A percentile compares a stretch with the other conserved stretches of the same genome.
These are phyloP conservation scores for Heritiera littoralis DNA, from an alignment of 345 rosid genomes.

Conservation along the genomic window DNA sequence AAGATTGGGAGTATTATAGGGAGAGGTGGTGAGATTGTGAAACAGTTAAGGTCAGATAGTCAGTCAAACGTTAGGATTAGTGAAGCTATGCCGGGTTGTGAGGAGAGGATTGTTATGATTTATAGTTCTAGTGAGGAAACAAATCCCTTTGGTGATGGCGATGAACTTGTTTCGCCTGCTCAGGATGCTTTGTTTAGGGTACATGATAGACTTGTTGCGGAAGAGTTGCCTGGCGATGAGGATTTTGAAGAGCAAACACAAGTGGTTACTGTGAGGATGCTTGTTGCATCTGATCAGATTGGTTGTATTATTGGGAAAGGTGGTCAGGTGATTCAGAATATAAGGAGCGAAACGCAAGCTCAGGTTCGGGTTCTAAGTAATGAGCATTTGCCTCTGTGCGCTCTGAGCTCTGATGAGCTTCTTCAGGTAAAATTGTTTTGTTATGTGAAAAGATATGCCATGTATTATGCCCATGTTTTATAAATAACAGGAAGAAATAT, in stretches of 20 bases:
- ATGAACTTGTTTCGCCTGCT: slow-evolving; percentile 51
- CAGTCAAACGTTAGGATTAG: slow-evolving; percentile 55
- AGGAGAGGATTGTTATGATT: slow-evolving; percentile 62
- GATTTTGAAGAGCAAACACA: slow-evolving; percentile 39
- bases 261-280: slow-evolving; percentile 50
- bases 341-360: slow-evolving; percentile 55
- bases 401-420: slow-evolving; percentile 61
- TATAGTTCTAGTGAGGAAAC: slow-evolving; percentile 60
- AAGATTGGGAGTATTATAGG: slow-evolving; percentile 71
- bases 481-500: not conserved
- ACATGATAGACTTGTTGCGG: slow-evolving; percentile 51
- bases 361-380: slow-evolving; percentile 59
- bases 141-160: slow-evolving; percentile 47
- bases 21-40: slow-evolving; percentile 64
- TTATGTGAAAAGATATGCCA: not conserved
- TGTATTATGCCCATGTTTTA: not conserved
- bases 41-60: slow-evolving; percentile 59
- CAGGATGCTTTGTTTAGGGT: slow-evolving; percentile 69
- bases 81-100: slow-evolving; percentile 54
- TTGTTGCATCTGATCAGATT: slow-evolving; percentile 72
- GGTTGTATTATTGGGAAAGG: slow-evolving; percentile 76
- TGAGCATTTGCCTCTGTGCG: slow-evolving; percentile 56
- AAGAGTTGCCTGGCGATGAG: slow-evolving; percentile 39
- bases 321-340: slow-evolving; percentile 60
- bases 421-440: slow-evolving; percentile 51